Percentiles rank a stretch among this genome's conserved stretches.
Conservation (phyloP, 129 eudicot species). For the Flaveria ramosissima region DNA sequence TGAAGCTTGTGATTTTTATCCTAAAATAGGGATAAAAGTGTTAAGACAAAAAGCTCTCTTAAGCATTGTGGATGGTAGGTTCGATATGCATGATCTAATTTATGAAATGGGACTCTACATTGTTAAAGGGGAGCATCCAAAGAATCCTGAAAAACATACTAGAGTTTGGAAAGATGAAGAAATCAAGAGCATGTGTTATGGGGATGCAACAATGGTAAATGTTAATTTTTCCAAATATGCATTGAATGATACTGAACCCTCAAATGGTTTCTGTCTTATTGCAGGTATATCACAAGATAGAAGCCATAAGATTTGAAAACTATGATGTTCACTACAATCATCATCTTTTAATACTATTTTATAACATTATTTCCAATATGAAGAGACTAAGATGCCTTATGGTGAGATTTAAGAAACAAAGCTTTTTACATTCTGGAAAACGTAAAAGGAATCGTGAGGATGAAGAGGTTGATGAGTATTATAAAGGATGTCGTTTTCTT, state of each 20-base stretch:
- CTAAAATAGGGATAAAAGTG: not conserved
- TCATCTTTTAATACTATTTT: not conserved
- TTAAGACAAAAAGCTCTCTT: not conserved
- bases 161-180: not conserved
- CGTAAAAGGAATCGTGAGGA: no score
- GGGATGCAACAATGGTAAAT: not conserved
- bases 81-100: not conserved
- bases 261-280: no score
- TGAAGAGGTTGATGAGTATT: no score
- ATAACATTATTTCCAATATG: not conserved
- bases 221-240: no score
- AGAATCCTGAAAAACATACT: not conserved
- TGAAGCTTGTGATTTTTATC: not conserved
- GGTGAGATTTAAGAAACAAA: not conserved
- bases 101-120: not conserved
- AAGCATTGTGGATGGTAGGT: not conserved
- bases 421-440: no score
- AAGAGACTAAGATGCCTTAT: not conserved
- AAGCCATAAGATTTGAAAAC: not conserved
- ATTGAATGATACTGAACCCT: no score
- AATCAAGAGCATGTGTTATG: not conserved
- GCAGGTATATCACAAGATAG: not conserved
- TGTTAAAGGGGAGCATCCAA: not conserved
- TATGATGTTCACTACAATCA: not conserved
- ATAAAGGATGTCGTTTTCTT: not conserved